A percentile compares a stretch with the other conserved stretches of the same genome.
Conservation (phyloP, 139 green algal species). For the Chlamydomonas asymmetrica region DNA sequence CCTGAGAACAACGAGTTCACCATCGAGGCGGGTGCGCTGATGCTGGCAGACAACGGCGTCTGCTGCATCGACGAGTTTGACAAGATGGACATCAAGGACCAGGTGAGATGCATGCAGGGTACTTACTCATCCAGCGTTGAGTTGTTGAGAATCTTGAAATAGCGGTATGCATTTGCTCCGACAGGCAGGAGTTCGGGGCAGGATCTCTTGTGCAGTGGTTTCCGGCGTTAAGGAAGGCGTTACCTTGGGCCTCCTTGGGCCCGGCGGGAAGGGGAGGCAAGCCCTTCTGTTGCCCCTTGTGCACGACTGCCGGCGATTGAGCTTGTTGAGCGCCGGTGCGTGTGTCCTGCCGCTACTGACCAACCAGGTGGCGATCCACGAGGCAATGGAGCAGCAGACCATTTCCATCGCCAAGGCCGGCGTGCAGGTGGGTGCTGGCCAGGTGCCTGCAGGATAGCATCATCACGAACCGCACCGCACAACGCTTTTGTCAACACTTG, state of each 20-base stretch:
- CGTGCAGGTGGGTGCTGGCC: conserved; percentile 66
- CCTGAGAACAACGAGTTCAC: conserved; percentile 92
- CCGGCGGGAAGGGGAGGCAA: too few species aligned
- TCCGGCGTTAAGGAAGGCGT: too few species aligned
- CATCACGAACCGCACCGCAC: too few species aligned
- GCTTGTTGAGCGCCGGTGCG: not conserved
- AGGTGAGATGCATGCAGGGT: conserved; percentile 64
- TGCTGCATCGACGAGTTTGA: conserved; percentile 98
- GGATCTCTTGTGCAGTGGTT: too few species aligned
- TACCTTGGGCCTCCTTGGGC: too few species aligned
- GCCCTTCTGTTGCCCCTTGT: not conserved
- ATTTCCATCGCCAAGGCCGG: conserved; percentile 98
- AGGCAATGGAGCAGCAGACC: conserved; percentile 99
- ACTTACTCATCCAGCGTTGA: too few species aligned
- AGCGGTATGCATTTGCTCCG: too few species aligned
- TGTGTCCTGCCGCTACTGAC: too few species aligned
- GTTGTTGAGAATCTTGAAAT: not conserved
- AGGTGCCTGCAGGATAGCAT: too few species aligned
- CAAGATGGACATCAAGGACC: conserved; percentile 95
- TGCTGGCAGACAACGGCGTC: conserved; percentile 96
- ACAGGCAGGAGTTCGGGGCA: too few species aligned
- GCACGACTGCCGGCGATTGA: not conserved
- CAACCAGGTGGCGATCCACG: conserved; percentile 69
- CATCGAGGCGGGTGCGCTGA: conserved; percentile 97
- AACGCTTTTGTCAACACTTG: too few species aligned